Evolutionary conservation across 2,329 filamentous ascomycete genomes (phyloP).

Genomic region (Boeremia exigua): DNA sequence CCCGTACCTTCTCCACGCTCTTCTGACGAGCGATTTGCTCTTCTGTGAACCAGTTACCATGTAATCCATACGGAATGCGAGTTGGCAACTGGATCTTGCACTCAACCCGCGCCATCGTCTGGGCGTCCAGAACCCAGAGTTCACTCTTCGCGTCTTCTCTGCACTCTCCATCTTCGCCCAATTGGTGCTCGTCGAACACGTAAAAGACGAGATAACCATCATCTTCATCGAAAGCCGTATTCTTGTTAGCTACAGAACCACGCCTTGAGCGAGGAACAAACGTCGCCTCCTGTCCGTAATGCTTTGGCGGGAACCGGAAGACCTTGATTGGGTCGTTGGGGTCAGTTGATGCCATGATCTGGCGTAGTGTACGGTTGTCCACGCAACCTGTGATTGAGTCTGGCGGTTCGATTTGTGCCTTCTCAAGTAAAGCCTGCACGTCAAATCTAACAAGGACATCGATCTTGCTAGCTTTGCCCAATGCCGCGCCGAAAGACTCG

Average conservation of each 20-base stretch:
- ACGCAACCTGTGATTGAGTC: constrained; percentile 65
- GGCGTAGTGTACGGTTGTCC: constrained; percentile 61
- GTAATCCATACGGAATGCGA: constrained; percentile 72
- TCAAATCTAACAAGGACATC: constrained; percentile 70
- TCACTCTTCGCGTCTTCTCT: constrained; percentile 57
- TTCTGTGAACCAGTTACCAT: constrained; percentile 49
- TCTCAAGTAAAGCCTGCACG: constrained; percentile 58
- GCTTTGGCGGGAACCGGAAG: constrained; percentile 66
- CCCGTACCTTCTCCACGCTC: constrained; percentile 30
- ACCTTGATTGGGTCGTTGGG: constrained; percentile 63
- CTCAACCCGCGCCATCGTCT: constrained; percentile 65
- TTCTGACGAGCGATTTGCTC: constrained; percentile 42
- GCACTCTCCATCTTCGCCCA: constrained; percentile 59
- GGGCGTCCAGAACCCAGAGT: constrained; percentile 72
- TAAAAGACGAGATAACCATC: constrained; percentile 73
- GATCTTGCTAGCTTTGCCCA: constrained; percentile 71
- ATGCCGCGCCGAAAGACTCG: constrained; percentile 63
- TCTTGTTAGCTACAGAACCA: not conserved
- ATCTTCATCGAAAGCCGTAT: constrained; percentile 57
- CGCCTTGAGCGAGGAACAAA: constrained; percentile 59
- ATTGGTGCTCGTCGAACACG: constrained; percentile 72
- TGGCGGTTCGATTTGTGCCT: constrained; percentile 56
- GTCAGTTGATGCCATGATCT: constrained; percentile 56
- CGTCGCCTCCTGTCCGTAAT: constrained; percentile 71
- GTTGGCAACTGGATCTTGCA: constrained; percentile 67